These are phyloP conservation scores for Limonium bicolor DNA, from an alignment of 148 eudicot species.

Conservation along the genomic window DNA sequence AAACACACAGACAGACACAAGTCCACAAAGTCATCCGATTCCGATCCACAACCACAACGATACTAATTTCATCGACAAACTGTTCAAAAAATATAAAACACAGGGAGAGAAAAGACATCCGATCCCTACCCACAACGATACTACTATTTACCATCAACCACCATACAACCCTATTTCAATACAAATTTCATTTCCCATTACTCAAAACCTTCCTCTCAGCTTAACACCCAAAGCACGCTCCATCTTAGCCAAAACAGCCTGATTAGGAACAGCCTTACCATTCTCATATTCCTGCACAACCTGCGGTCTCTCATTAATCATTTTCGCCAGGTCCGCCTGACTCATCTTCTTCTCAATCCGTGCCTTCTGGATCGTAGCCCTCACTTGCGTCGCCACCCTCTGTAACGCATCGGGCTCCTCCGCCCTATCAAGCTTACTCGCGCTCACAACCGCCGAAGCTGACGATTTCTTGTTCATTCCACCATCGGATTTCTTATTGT, in stretches of 20 bases:
- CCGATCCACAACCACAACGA: no score
- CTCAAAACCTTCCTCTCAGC: constrained; percentile 51
- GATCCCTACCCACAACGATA: no score
- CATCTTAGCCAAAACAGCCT: constrained; percentile 49
- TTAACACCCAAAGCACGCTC: constrained; percentile 72
- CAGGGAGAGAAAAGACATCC: no score
- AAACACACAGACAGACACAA: no score
- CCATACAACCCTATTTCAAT: no score
- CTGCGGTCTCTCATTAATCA: constrained; percentile 43
- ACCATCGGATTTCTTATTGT: constrained; percentile 44
- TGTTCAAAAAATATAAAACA: no score
- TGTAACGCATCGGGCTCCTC: constrained; percentile 48
- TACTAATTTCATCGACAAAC: no score
- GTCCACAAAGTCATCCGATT: no score
- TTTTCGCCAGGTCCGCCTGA: constrained; percentile 52
- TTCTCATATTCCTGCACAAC: constrained; percentile 85
- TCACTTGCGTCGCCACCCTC: constrained; percentile 28
- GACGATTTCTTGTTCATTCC: constrained; percentile 48
- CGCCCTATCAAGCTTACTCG: constrained; percentile 54
- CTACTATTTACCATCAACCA: no score
- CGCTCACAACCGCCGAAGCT: constrained; percentile 23
- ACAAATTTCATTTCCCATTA: no score
- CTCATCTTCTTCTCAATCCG: constrained; percentile 72
- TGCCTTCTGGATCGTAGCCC: constrained; percentile 56
- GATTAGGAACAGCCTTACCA: constrained; percentile 71